Evolutionary conservation across 305 asterid species (phyloP).

Genomic region (Fraxinus platypoda): DNA sequence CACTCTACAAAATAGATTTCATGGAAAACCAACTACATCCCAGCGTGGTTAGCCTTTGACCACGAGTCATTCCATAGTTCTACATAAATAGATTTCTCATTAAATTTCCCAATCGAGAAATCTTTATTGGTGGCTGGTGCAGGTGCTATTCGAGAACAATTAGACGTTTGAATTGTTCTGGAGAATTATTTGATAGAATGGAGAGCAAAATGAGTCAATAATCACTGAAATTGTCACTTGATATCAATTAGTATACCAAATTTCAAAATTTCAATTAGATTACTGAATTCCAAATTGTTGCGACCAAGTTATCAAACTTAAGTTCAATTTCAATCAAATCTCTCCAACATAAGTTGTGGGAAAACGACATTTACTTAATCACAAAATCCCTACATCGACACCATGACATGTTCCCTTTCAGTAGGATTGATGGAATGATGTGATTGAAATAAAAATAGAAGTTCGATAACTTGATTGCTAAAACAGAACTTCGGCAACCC

Average conservation of each 20-base stretch:
- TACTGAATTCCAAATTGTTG: not conserved
- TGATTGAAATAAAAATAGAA: not conserved
- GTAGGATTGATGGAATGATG: not conserved
- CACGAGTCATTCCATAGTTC: not conserved
- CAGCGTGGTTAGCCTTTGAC: not conserved
- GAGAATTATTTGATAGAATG: not conserved
- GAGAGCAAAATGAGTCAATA: not conserved
- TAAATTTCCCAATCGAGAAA: not conserved
- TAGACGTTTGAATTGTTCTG: not conserved
- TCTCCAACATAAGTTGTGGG: not conserved
- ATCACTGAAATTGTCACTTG: not conserved
- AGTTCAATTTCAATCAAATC: not conserved
- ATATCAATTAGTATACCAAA: not conserved
- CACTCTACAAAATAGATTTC: not conserved
- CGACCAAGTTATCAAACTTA: not conserved
- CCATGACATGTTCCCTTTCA: not conserved
- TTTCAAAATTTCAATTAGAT: not conserved
- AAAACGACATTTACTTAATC: not conserved
- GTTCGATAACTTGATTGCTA: not conserved
- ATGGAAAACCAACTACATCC: not conserved
- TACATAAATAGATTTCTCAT: not conserved
- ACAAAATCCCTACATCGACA: not conserved
- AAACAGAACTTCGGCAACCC: not conserved
- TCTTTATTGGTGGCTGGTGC: not conserved
- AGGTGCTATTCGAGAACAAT: not conserved